Evolutionary conservation across 2,329 filamentous ascomycete species (phyloP).

Genomic region (Sclerotiophoma versabilis): DNA sequence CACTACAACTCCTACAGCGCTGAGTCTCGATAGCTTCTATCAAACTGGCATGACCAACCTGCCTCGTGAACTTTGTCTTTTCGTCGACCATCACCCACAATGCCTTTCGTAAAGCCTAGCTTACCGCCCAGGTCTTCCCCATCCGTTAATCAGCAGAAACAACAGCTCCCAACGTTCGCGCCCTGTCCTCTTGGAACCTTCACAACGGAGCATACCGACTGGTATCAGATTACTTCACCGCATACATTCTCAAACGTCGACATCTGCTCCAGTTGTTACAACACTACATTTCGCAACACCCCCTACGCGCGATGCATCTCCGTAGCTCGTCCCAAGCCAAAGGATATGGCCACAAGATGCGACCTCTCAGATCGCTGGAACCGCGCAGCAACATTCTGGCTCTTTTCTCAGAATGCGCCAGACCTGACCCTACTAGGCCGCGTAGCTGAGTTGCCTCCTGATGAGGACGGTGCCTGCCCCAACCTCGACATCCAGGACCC

Average conservation of each 20-base stretch:
- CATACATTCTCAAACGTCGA: slow-evolving; percentile 19
- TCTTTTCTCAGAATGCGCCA: slow-evolving; percentile 17
- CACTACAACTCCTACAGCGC: neutral
- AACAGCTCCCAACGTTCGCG: neutral
- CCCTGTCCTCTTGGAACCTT: slow-evolving; percentile 19
- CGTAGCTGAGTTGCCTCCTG: slow-evolving; percentile 14
- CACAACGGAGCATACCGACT: slow-evolving; percentile 18
- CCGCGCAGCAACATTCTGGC: slow-evolving; percentile 24
- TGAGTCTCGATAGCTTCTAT: neutral
- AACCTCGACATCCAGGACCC: slow-evolving; percentile 23
- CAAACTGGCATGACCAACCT: neutral
- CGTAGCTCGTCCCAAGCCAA: slow-evolving; percentile 17
- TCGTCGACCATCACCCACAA: neutral
- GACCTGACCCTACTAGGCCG: slow-evolving; percentile 24
- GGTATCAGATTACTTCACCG: slow-evolving; percentile 23
- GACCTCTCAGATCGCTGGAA: slow-evolving; percentile 28
- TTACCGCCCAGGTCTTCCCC: neutral
- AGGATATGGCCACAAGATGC: slow-evolving; percentile 1
- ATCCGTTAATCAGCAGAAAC: neutral
- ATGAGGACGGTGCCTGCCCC: slow-evolving; percentile 27
- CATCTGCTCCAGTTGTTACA: slow-evolving; percentile 30
- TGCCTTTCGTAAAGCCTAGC: slow-evolving; percentile 12
- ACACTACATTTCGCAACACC: slow-evolving; percentile 24
- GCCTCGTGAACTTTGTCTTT: neutral
- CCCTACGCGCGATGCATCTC: slow-evolving; percentile 21